Base-by-base conservation (phyloP, 257 asterid genomes). In the Solanum boliviense region DNA sequence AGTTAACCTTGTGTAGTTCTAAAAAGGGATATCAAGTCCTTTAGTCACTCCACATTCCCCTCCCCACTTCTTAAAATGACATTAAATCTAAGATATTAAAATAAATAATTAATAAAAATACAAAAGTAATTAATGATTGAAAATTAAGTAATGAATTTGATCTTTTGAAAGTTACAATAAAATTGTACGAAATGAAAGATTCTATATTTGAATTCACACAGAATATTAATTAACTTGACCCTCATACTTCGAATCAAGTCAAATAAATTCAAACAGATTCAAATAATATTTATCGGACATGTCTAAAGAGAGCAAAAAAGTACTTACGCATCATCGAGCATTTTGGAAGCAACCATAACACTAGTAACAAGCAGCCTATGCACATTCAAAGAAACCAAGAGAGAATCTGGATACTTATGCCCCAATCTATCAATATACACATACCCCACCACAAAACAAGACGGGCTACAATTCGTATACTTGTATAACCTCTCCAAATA, bases 291-390 rank as follows among this genome's bases (percentile, higher is more conserved):
- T 15, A 46, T 79, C 6, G 21, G 2, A 56, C 27, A 15, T 16
- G 67, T 41, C 10, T 76, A 13, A 56, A 73, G 9, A 81, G 25
- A 36, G 11, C 0, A 9, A 5, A 76, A 27, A 9, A 87, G 41
- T 11, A 74, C 98, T 92, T 88, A 96, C 98, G 90, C 89, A 81
- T 96, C 99, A 85, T 96, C 99, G 18, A 95, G 95, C 90, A 94
- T 91, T 90, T 96, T 96, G 89, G 99, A 95, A 89, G 98, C 99
- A 72, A 96, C 93, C 98, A 95, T 93, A 29, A 96, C 94, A 86
- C 95, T 89, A 0, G 98, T 94, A 72, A 95, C 93, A 3, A 95
- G 89, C 89, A 96, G 82, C 27, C 99, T 88, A 88, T 96, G 98
- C 73, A 95, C 95, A 82, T 96, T 96, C 92, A 94, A 92, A 31